Percentiles rank a stretch among this genome's conserved stretches.
Evolutionary conservation across 2,329 filamentous ascomycete species (phyloP).

Genomic region (Epichloe brachyelytri): DNA sequence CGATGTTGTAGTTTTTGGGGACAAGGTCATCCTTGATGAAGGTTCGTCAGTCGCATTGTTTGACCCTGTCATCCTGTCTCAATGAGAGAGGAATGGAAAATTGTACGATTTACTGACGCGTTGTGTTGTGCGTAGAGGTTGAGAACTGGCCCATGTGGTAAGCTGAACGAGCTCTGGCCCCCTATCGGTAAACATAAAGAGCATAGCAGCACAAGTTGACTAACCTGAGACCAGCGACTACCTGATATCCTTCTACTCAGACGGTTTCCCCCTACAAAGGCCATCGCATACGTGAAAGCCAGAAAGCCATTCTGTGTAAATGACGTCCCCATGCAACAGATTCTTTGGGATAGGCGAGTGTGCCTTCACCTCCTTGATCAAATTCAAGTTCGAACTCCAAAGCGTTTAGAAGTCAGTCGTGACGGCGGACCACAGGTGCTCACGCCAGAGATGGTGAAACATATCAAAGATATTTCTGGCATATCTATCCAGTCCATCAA

Average conservation of each 20-base stretch:
- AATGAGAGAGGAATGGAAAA: neutral
- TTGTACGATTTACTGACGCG: slow-evolving; percentile 1
- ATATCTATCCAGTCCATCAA: slow-evolving; percentile 59
- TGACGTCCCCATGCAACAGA: slow-evolving; percentile 91
- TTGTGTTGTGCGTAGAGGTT: slow-evolving; percentile 41
- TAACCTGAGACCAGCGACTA: slow-evolving; percentile 50
- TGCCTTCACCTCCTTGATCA: slow-evolving; percentile 81
- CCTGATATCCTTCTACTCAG: slow-evolving; percentile 94
- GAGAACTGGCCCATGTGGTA: slow-evolving; percentile 91
- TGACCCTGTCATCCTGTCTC: neutral
- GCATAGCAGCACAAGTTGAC: slow-evolving; percentile 16
- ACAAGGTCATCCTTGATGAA: slow-evolving; percentile 97
- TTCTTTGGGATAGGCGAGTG: slow-evolving; percentile 88
- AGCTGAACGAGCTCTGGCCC: slow-evolving; percentile 15
- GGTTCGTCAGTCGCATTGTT: slow-evolving; percentile 29
- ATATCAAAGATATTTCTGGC: slow-evolving; percentile 70
- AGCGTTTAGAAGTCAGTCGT: slow-evolving; percentile 77
- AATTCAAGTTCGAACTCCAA: slow-evolving; percentile 79
- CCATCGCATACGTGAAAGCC: slow-evolving; percentile 85
- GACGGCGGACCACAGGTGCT: slow-evolving; percentile 78
- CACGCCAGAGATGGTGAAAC: slow-evolving; percentile 65
- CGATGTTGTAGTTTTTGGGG: slow-evolving; percentile 93
- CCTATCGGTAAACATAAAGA: slow-evolving; percentile 21
- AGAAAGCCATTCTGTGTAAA: slow-evolving; percentile 96
- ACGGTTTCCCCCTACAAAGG: slow-evolving; percentile 91